Base-by-base conservation (phyloP, 2,329 filamentous ascomycete species). In the Thyridium curvatum region DNA sequence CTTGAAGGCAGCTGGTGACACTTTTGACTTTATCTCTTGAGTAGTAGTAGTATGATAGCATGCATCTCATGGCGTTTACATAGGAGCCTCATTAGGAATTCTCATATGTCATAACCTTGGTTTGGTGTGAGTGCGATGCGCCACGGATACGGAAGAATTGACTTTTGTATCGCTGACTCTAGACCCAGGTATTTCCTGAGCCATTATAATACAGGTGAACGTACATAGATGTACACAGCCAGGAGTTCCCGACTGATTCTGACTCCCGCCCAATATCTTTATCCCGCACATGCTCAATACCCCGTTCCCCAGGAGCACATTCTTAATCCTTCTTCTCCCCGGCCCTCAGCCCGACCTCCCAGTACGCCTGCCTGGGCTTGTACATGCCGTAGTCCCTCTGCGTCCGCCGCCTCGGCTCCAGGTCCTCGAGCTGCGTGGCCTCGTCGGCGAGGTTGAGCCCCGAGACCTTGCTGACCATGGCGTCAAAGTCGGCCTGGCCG, bases 1-100 rank as follows among this genome's bases (percentile, higher is more conserved):
- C 88, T 68, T 96, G 41, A 76, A 73, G 45, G 88, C 94, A 51
- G 80, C 78, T 54, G 82, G 82, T 4, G 91, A 97, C 74, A 93
- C 86, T 1, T 98, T 97, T 75, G 90, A 95, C 56, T 97, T 97
- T 71, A 72, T 94, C 21, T 26, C 21, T 26, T 26, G 21, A 26
- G 21, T 10, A 26, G n/a, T 12, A 13, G 4, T 9, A 18, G 15
- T 4, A 32, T 32, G 30, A 15, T 32, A 4, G 12, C 13, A n/a
- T n/a, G n/a, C n/a, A n/a, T n/a, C 21, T 6, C 6, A 26, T 26
- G 21, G 21, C 21, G 10, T 26, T 10, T 26, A 26, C 10, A 26
- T 26, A 26, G 21, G 21, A 10, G 21, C 21, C 21, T 26, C 21
- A 26, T 26, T 26, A 10, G 10, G 6, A 10, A 26, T 26, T 26